Conservation (phyloP, 176 grass and related monocot species). For the Phoenix roebelenii region DNA sequence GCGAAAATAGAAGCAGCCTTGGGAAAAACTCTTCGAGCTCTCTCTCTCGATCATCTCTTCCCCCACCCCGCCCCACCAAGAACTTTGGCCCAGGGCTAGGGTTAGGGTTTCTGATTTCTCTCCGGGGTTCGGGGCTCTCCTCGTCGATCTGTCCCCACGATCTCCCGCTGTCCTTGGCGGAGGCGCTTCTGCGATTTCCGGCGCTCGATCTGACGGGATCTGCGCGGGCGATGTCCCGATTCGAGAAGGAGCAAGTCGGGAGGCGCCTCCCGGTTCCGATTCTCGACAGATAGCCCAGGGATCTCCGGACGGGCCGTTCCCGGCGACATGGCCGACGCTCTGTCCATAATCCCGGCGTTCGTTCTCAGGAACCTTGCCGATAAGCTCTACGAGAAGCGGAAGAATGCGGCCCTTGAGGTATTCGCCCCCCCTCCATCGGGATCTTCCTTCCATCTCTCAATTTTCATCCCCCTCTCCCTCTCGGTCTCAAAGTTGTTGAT, state of each 20-base stretch:
- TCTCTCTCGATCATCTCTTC: no score
- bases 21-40: no score
- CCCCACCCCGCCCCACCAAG: no score
- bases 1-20: no score
- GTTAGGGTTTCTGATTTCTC: no score
- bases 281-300: constrained; percentile 1
- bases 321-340: constrained; percentile 40
- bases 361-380: constrained; percentile 92
- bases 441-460: no score
- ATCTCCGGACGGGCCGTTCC: neutral
- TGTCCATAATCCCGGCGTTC: constrained; percentile 58
- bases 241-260: neutral
- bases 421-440: constrained; percentile 18
- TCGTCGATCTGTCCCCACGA: no score
- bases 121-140: no score
- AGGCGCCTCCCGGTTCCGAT: neutral
- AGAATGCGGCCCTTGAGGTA: constrained; percentile 99
- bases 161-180: no score
- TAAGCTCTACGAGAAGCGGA: constrained; percentile 99
- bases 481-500: no score
- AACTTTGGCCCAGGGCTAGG: no score
- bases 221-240: constrained; percentile 8
- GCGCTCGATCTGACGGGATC: neutral
- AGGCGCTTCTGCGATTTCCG: neutral
- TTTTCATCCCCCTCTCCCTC: no score